A percentile compares a stretch with the other conserved stretches of the same genome.
Conservation (phyloP, 495 filamentous ascomycete species). For the Cercophora newfieldiana region DNA sequence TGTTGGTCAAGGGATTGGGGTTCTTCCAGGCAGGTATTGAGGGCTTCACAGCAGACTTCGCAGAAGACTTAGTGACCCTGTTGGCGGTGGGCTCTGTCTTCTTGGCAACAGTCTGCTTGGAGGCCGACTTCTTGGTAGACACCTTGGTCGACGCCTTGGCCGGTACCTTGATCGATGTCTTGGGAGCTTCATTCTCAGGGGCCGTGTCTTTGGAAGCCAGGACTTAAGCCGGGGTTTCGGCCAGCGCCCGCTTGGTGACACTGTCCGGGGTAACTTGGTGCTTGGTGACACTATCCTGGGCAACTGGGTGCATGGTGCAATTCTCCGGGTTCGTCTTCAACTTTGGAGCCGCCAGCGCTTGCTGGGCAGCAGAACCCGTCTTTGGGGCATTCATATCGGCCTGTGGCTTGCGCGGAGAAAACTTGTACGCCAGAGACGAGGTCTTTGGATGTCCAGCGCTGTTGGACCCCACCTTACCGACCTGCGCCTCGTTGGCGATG, state of each 20-base stretch:
- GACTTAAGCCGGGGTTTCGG: too few relatives aligned
- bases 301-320: too few relatives aligned
- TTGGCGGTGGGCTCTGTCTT: constrained; percentile 2
- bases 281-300: too few relatives aligned
- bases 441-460: neutral
- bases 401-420: neutral
- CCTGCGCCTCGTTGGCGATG: too few relatives aligned
- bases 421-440: neutral
- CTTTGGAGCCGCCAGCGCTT: neutral
- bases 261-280: too few relatives aligned
- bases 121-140: neutral
- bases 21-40: neutral
- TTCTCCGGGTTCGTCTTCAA: neutral
- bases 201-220: neutral
- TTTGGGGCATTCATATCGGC: neutral
- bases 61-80: constrained; percentile 2
- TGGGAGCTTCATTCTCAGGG: neutral
- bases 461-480: neutral
- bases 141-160: neutral
- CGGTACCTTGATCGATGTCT: too few relatives aligned
- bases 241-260: too few relatives aligned
- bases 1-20: neutral
- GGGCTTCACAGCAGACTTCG: constrained; percentile 10
- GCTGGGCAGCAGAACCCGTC: neutral
- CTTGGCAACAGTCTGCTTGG: neutral